Evolutionary conservation across 495 filamentous ascomycete genomes (phyloP), one percentile per base, ranked within the genome.

Genomic region (Pseudomonodictys pantanalensis): DNA sequence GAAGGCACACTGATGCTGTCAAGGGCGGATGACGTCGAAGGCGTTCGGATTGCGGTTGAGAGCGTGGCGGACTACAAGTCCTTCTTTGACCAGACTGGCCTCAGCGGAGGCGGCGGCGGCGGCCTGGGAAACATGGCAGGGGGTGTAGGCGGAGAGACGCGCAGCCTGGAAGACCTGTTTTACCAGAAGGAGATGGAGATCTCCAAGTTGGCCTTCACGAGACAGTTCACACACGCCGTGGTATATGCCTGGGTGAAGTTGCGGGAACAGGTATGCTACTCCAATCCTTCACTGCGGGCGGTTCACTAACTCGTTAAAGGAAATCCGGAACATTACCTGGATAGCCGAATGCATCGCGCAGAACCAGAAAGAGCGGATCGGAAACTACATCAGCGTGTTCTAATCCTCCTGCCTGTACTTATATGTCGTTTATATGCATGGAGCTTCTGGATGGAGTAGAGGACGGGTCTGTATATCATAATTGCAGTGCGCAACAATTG

Each of bases 111-210:
- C 11, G 75, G 79, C 12, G 74, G 74, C 17, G 78, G 81, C 33
- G 87, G 88, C 11, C 76, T 88, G 15, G 88, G 90, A 15, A 92
- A 95, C 69, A 91, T 93, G 88, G 83, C 78, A 30, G 86, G 90
- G 42, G 91, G 90, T 11, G 73, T 64, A 3, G 71, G 80, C 18
- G 84, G 84, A 20, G 77, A 81, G 29, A 91, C 93, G 47, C 92
- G 90, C 80, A 96, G 91, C 69, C 75, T 98, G 60, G 93, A 98
- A 69, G 93, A 98, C 64, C 79, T 97, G 76, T 97, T 99, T 75
- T 99, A 99, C 72, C 91, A 96, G 73, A 96, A 93, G 77, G 93
- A 99, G 77, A 97, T 97, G 95, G 91, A 97, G 73, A 86, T 97
- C 65, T 88, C 88, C 26, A 99, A 97, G 81, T 72, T 84, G 43